Evolutionary conservation across 2,329 filamentous ascomycete genomes (phyloP).

Genomic region (Arthrinium puccinioides): DNA sequence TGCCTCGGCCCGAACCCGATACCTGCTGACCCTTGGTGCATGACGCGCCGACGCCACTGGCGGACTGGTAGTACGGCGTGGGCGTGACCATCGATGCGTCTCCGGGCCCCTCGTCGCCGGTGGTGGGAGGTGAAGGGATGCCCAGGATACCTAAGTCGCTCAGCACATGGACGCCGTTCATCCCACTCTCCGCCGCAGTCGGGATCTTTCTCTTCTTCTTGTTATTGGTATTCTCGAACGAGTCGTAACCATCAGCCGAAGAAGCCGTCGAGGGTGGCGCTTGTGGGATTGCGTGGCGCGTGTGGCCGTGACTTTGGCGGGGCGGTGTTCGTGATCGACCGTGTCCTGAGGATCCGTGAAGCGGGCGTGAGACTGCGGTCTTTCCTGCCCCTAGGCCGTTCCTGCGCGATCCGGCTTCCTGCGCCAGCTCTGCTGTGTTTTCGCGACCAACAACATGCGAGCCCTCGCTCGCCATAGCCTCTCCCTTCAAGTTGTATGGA

Average conservation of each 20-base stretch:
- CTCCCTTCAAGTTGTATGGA: conserved; percentile 50
- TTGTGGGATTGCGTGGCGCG: conserved; percentile 40
- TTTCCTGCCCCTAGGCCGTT: conserved; percentile 11
- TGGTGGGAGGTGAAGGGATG: conserved; percentile 22
- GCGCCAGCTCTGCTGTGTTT: conserved; percentile 21
- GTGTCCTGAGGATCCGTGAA: conserved; percentile 37
- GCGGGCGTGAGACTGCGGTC: conserved; percentile 34
- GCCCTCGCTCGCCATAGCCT: conserved; percentile 26
- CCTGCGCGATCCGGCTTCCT: conserved; percentile 27
- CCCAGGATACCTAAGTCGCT: conserved; percentile 26
- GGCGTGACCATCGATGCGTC: conserved; percentile 22
- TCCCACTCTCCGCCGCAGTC: conserved; percentile 64
- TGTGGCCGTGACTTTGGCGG: conserved; percentile 35
- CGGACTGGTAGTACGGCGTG: conserved; percentile 30
- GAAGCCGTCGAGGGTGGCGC: conserved; percentile 62
- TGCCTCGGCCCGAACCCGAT: conserved; percentile 77
- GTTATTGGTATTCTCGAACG: conserved; percentile 97
- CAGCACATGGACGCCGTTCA: conserved; percentile 33
- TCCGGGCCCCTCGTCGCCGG: conserved; percentile 25
- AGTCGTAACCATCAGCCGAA: conserved; percentile 84
- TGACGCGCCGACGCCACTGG: conserved; percentile 37
- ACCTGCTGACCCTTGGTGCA: conserved; percentile 59
- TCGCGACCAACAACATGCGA: conserved; percentile 19
- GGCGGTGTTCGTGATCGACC: conserved; percentile 30
- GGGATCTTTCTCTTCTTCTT: conserved; percentile 99